Conservation (phyloP, 257 asterid genomes). For the Asclepias syriaca region DNA sequence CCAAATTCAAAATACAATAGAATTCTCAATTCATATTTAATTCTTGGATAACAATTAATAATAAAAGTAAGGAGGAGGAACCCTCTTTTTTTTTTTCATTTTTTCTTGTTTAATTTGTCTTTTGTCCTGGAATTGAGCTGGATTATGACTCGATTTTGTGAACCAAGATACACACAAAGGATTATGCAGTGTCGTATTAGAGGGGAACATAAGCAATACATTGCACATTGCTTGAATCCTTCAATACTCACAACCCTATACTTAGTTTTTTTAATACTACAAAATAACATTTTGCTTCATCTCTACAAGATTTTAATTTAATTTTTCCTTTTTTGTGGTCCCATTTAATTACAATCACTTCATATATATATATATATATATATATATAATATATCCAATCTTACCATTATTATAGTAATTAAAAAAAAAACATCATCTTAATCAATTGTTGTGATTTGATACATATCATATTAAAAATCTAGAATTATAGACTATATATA, state of each 20-base stretch:
- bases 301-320: background rate
- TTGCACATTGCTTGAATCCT: constrained; percentile 11
- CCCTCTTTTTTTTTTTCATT: too few relatives aligned
- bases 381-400: too few relatives aligned
- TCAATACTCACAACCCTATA: background rate
- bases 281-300: background rate
- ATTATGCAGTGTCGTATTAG: constrained; percentile 28
- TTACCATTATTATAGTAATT: too few relatives aligned
- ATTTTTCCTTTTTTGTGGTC: background rate
- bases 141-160: constrained; percentile 1
- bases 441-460: too few relatives aligned
- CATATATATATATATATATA: too few relatives aligned
- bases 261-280: background rate
- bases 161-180: background rate
- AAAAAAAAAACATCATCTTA: too few relatives aligned
- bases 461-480: too few relatives aligned
- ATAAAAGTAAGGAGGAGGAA: too few relatives aligned
- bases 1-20: too few relatives aligned
- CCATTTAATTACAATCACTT: background rate
- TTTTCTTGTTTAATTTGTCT: background rate
- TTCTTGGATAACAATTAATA: too few relatives aligned
- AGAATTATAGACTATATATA: too few relatives aligned
- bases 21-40: too few relatives aligned
- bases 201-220: constrained; percentile 39
- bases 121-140: constrained; percentile 4